Evolutionary conservation across 2,329 filamentous ascomycete genomes (phyloP).

Genomic region (Orbilia blumenaviensis): DNA sequence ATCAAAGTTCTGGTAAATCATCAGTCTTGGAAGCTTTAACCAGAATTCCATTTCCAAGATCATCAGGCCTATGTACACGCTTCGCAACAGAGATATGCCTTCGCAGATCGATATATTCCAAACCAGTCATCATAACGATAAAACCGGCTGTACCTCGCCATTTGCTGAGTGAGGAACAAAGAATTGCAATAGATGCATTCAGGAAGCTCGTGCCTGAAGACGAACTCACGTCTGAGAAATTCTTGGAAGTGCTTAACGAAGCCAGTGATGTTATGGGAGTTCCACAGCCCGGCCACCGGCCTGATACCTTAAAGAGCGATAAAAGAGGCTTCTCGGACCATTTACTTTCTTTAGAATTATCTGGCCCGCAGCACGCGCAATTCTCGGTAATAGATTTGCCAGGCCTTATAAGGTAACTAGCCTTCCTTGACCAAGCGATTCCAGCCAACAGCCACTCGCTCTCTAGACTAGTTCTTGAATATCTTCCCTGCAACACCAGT

Average conservation of each 20-base stretch:
- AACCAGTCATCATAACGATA: slow-evolving; percentile 56
- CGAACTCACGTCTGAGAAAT: slow-evolving; percentile 9
- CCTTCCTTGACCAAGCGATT: background rate
- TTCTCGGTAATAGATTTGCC: slow-evolving; percentile 40
- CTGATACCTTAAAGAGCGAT: background rate
- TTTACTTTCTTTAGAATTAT: slow-evolving; percentile 24
- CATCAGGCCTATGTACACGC: slow-evolving; percentile 62
- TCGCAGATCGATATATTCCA: slow-evolving; percentile 58
- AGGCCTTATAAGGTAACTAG: slow-evolving; percentile 22
- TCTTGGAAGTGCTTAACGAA: slow-evolving; percentile 32
- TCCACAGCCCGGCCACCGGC: slow-evolving; percentile 7
- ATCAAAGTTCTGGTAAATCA: slow-evolving; percentile 62
- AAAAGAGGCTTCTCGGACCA: slow-evolving; percentile 27
- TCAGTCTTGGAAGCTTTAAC: slow-evolving; percentile 60
- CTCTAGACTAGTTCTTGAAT: too few relatives aligned
- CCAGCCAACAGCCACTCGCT: background rate
- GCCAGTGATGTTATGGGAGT: slow-evolving; percentile 36
- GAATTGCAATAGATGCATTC: slow-evolving; percentile 17
- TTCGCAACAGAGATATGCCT: slow-evolving; percentile 65
- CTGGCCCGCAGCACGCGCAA: slow-evolving; percentile 29
- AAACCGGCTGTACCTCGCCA: background rate
- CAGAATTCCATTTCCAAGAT: slow-evolving; percentile 61
- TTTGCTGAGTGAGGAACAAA: background rate
- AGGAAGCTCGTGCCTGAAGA: slow-evolving; percentile 45
- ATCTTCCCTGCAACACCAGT: too few relatives aligned